Evolutionary conservation across 2,329 filamentous ascomycete genomes (phyloP), one percentile per base, ranked within the genome.

Genomic region (Cladosporium sp.): DNA sequence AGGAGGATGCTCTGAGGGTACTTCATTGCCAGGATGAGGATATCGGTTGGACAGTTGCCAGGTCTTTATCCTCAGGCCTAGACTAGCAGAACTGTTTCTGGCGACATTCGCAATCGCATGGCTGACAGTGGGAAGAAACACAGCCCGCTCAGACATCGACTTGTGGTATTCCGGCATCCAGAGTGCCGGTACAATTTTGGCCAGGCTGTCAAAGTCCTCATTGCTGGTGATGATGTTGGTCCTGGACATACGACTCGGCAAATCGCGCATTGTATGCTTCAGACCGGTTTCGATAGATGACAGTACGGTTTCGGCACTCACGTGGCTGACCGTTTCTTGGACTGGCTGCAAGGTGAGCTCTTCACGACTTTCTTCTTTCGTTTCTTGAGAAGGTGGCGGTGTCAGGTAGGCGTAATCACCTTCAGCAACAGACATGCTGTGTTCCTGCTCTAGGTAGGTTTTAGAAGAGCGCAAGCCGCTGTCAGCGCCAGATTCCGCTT

Each of bases 161-260:
- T 59, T 58, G 17, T 74, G 61, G 60, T 75, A 74, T 6, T 69
- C 72, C 6, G 72, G 71, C 49, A 69, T 71, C 72, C 73, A 80
- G 28, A 78, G 45, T 4, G 66, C 60, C 3, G 78, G 77, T 38
- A 71, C 72, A 5, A 78, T 54, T 38, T 73, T 68, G 38, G 71
- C 66, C 3, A 80, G 67, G 42, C 68, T 68, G 38, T 67, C 61
- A 20, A 67, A 62, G 11, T 71, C 71, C 14, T 71, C 71, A 22
- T 64, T 73, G 28, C 69, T 67, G 52, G 65, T 69, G 15, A 75
- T 45, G 22, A 68, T 72, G 7, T 74, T 43, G 11, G 20, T n/a
- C 6, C 17, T 49, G 34, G 15, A n/a, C 2, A 19, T 49, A 5
- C 54, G 15, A 25, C 30, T 30, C n/a, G 54, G 34, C 34, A 30